Evolutionary conservation across 2,329 filamentous ascomycete species (phyloP).

Genomic region (Geosmithia morbida): DNA sequence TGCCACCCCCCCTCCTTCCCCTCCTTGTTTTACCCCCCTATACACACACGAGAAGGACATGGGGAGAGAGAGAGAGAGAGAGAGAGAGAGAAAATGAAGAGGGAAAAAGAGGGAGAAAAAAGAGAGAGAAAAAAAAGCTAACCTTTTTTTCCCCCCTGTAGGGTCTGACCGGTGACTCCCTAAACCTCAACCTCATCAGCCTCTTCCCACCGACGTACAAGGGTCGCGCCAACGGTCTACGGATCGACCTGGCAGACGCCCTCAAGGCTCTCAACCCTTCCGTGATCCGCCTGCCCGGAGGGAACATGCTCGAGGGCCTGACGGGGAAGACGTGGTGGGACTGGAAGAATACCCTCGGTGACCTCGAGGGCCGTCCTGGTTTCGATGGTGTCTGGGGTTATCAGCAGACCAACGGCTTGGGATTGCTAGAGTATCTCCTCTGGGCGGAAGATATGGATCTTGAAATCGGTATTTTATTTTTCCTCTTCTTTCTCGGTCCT

Average conservation of each 20-base stretch:
- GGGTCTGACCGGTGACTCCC: too few species aligned
- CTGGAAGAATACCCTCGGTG: constrained; percentile 39
- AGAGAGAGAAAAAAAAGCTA: too few species aligned
- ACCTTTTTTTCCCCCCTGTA: too few species aligned
- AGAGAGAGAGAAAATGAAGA: neutral
- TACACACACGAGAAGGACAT: too few species aligned
- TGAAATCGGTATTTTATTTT: constrained; percentile 26
- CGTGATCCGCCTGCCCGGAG: constrained; percentile 52
- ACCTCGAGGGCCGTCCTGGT: constrained; percentile 38
- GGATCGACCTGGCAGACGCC: constrained; percentile 37
- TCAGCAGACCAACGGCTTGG: constrained; percentile 46
- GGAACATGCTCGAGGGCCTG: constrained; percentile 43
- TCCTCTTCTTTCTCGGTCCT: neutral
- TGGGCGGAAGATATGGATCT: constrained; percentile 47
- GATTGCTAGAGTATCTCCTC: constrained; percentile 46
- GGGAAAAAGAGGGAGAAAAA: neutral
- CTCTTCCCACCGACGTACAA: constrained; percentile 48
- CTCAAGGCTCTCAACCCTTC: constrained; percentile 36
- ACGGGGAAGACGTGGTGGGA: constrained; percentile 29
- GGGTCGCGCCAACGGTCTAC: constrained; percentile 39
- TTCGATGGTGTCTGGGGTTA: constrained; percentile 44
- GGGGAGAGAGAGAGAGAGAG: too few species aligned
- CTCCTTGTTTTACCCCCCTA: neutral
- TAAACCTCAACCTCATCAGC: constrained; percentile 44
- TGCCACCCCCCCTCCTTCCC: too few species aligned